A percentile compares a stretch with the other conserved stretches of the same genome.
phyloP scores from a whole-genome alignment of 345 rosid genomes.

The Moricandia arvensis region DNA sequence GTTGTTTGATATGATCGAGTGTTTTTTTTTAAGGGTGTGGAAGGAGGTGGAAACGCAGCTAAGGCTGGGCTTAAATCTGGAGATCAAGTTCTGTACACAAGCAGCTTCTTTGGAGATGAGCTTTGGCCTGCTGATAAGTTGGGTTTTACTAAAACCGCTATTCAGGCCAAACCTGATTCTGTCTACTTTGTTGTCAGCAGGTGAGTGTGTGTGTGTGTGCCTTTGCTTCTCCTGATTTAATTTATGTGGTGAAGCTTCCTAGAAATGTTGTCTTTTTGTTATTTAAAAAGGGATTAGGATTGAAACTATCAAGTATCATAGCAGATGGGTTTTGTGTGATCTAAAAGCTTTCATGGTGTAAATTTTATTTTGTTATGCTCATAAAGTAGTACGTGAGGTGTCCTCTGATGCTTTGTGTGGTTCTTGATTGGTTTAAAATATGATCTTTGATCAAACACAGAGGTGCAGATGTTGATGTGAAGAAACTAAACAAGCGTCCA shows the following conservation, averaged over 20 bases:
- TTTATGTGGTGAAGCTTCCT: constrained; percentile 9
- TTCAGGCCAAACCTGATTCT: constrained; percentile 97
- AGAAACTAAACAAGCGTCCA: constrained; percentile 81
- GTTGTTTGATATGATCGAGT: neutral
- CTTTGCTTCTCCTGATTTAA: neutral
- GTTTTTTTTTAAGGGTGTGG: constrained; percentile 58
- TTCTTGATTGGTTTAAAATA: constrained; percentile 4
- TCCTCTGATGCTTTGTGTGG: neutral
- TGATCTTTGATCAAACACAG: constrained; percentile 41
- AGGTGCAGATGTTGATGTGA: constrained; percentile 88
- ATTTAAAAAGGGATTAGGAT: neutral
- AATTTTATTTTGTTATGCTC: neutral
- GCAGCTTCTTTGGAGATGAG: constrained; percentile 98
- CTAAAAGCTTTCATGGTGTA: constrained; percentile 4
- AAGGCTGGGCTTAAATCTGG: constrained; percentile 88
- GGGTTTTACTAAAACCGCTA: constrained; percentile 95
- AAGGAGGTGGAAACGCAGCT: constrained; percentile 94
- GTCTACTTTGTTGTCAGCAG: constrained; percentile 96
- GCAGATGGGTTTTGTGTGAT: neutral
- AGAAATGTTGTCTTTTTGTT: neutral
- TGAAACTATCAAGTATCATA: neutral
- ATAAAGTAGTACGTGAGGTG: neutral
- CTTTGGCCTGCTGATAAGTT: constrained; percentile 99
- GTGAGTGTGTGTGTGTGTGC: constrained; percentile 30
- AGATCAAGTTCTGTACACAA: constrained; percentile 92